Base-by-base conservation (phyloP, 2,329 filamentous ascomycete species). In the Colletotrichum cordylinicola region DNA sequence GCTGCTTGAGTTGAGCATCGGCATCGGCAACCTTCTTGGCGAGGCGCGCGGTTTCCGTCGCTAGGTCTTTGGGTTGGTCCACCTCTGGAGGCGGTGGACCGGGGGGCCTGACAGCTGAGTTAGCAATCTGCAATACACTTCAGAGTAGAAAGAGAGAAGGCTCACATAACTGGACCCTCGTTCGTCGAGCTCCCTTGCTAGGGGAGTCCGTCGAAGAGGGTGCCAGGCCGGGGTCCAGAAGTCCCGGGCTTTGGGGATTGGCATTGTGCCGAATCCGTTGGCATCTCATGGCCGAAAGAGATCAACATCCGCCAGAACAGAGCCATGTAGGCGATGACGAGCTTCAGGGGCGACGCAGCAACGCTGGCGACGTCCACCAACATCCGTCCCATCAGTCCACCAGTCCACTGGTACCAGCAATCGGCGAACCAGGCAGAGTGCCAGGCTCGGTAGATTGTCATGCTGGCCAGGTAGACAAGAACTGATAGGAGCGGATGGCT, bases 161-260 rank as follows among this genome's bases (percentile, higher is more conserved):
- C 72, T 74, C 61, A 74, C 72, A 72, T 74, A 72, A 67, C 68
- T 61, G 52, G 61, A 12, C 43, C 16, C 39, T 15, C 52, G 18
- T 18, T 27, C 48, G 52, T 39, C 33, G 12, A 18, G 52, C 65
- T 33, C 72, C 61, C 33, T n/a, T 55, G 29, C 72, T 74, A 74
- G 61, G 61, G 16, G 27, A 60, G 21, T 48, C 9, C 60, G 31
- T 24, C 55, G 27, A 27, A 60, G 68, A 35, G 27, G 13, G 13
- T 31, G 10, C 61, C 72, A 72, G 72, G 72, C 72, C 68, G 64
- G 72, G 72, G 64, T 64, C 68, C 72, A 72, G 61, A 37, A 56
- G 18, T 72, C 68, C 68, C 48, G 68, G 72, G 72, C 72, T 72
- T 72, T 37, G n/a, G 3, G 10, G 13, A 52, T 21, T n/a, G 24